These are phyloP conservation scores for Tylopilus sp. DNA, from an alignment of 1,284 basidiomycete genomes.

Conservation along the genomic window DNA sequence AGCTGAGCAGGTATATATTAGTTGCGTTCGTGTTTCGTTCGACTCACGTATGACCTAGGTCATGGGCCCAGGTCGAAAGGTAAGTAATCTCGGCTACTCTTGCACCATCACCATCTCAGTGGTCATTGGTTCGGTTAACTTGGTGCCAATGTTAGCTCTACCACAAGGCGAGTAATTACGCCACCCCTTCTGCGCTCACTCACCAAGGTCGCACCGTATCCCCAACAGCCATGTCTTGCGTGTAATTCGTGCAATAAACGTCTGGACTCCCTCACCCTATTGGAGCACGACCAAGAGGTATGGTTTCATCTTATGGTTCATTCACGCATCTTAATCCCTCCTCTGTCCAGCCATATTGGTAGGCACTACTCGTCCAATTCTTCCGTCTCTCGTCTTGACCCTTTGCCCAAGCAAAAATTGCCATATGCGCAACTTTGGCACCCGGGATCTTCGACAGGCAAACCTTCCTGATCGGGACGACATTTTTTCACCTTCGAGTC, in stretches of 20 bases:
- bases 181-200: background rate
- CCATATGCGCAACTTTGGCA: constrained; percentile 69
- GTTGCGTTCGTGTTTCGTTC: constrained; percentile 1
- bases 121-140: constrained; percentile 4
- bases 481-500: constrained; percentile 20
- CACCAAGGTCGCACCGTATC: constrained; percentile 1
- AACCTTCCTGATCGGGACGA: constrained; percentile 57
- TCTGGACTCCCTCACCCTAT: constrained; percentile 65
- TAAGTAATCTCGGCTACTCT: constrained; percentile 33
- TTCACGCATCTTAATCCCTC: constrained; percentile 9
- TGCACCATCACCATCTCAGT: constrained; percentile 2
- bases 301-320: constrained; percentile 23
- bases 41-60: constrained; percentile 41
- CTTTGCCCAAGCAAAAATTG: constrained; percentile 58
- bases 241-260: constrained; percentile 70
- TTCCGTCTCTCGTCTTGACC: constrained; percentile 8
- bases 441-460: constrained; percentile 66
- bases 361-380: constrained; percentile 2
- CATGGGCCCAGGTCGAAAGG: constrained; percentile 78
- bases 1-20: constrained; percentile 64
- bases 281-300: constrained; percentile 75
- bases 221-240: constrained; percentile 56
- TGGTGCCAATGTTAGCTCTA: constrained; percentile 50
- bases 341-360: constrained; percentile 31
- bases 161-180: constrained; percentile 55